phyloP scores from a whole-genome alignment of 495 filamentous ascomycete genomes.

The Hyaloscypha hepaticicola region DNA sequence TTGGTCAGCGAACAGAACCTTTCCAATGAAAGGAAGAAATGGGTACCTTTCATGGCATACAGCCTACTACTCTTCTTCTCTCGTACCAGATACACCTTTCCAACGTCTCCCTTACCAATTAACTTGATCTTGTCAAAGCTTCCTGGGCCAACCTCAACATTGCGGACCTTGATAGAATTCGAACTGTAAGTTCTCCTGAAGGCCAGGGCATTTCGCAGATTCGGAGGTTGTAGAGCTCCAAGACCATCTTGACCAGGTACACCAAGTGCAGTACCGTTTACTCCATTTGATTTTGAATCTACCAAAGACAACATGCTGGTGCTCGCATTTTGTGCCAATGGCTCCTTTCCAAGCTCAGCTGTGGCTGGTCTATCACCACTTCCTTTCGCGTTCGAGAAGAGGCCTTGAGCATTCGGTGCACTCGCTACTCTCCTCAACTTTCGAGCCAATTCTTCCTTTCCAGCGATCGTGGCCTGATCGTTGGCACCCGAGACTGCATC shows the following conservation, averaged over 20 bases:
- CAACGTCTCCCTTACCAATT: conserved; percentile 97
- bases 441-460: conserved; percentile 89
- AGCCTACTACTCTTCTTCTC: conserved; percentile 95
- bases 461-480: conserved; percentile 73
- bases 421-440: conserved; percentile 92
- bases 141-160: conserved; percentile 91
- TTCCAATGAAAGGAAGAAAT: background rate
- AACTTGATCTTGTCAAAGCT: conserved; percentile 99
- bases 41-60: conserved; percentile 96
- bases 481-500: conserved; percentile 66
- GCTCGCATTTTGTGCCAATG: conserved; percentile 55
- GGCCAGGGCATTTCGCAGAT: conserved; percentile 47
- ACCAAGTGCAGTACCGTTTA: conserved; percentile 32
- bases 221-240: conserved; percentile 47
- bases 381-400: conserved; percentile 69
- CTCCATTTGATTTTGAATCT: conserved; percentile 28
- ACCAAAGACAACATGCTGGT: conserved; percentile 56
- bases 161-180: conserved; percentile 96
- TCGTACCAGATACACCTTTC: conserved; percentile 94
- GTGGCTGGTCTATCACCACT: conserved; percentile 71
- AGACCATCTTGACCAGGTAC: conserved; percentile 41
- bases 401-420: conserved; percentile 92
- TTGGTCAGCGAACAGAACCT: conserved; percentile 38
- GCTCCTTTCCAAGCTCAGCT: conserved; percentile 77
- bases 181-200: conserved; percentile 98